Base-by-base conservation (phyloP, 2,329 filamentous ascomycete genomes). In the Fusarium neocosmosporiellum region DNA sequence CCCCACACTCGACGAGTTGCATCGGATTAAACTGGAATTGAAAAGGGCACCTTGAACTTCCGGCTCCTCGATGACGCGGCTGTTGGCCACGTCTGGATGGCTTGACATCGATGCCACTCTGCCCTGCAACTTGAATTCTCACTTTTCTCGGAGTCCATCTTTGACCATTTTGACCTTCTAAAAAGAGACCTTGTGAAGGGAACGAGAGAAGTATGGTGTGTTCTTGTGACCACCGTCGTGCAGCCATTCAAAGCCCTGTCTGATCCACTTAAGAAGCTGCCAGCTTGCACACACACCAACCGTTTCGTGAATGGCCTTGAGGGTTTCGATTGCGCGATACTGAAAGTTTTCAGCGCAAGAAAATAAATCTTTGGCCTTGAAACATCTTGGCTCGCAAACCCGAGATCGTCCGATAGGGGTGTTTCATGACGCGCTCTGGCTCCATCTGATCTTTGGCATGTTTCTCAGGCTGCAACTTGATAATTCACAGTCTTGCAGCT, bases 381-480 rank as follows among this genome's bases (percentile, higher is more conserved):
- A 53, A 53, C 27, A 31, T 53, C 46, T 31, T 53, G 1, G 4
- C 46, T 53, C 46, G 5, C 18, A 3, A 31, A 53, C 46, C 46
- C 46, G 46, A 20, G 27, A 53, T 53, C 46, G 18, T 33, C 46
- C 46, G 53, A 36, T 24, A 24, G 20, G 31, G 53, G 53, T 55
- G 53, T 55, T 55, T 55, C 53, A 55, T 55, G 31, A 55, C 53
- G 27, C 46, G 46, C 18, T 29, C 1, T 9, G 18, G 7, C 46
- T 31, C 27, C 27, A 50, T 50, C 27, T 33, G 27, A 20, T 53
- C 27, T 31, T 20, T 20, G 4, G 2, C 7, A 53, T 53, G 18
- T 53, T 53, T 53, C 46, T 53, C 46, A 18, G 46, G 13, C 3
- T 27, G 16, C 43, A 29, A 48, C 46, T 46, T n/a, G 46, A 50